Conservation (phyloP, 257 asterid genomes). For the Scutellaria baicalensis region DNA sequence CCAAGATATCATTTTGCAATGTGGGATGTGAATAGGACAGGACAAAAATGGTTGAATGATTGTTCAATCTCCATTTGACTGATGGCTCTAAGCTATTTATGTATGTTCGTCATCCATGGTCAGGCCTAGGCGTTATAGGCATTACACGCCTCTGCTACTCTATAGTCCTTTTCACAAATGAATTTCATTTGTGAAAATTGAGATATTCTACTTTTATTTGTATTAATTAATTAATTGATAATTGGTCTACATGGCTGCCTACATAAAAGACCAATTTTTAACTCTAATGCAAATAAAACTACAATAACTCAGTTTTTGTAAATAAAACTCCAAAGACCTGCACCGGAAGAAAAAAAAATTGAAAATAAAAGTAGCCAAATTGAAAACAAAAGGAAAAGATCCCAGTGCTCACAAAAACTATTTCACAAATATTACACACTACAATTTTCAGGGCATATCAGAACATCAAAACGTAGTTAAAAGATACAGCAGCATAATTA, state of each 20-base stretch:
- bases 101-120: neutral
- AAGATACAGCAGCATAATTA: neutral
- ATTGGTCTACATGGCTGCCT: too few species aligned
- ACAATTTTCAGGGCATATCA: neutral
- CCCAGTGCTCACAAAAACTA: neutral
- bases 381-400: too few species aligned
- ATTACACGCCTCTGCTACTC: neutral
- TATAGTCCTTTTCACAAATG: neutral
- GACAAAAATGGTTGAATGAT: constrained; percentile 15
- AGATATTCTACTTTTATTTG: too few species aligned
- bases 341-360: too few species aligned
- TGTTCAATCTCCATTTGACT: constrained; percentile 9
- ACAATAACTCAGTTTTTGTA: too few species aligned
- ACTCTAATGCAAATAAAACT: too few species aligned
- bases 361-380: too few species aligned
- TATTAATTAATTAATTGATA: too few species aligned
- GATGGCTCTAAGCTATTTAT: constrained; percentile 1
- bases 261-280: too few species aligned
- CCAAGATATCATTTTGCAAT: neutral
- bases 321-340: too few species aligned
- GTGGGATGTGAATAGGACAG: constrained; percentile 5
- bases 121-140: neutral
- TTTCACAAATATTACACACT: neutral
- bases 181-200: too few species aligned
- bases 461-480: neutral